Base-by-base conservation (phyloP, 1,139 yeast genomes). In the Diutina sp. region DNA sequence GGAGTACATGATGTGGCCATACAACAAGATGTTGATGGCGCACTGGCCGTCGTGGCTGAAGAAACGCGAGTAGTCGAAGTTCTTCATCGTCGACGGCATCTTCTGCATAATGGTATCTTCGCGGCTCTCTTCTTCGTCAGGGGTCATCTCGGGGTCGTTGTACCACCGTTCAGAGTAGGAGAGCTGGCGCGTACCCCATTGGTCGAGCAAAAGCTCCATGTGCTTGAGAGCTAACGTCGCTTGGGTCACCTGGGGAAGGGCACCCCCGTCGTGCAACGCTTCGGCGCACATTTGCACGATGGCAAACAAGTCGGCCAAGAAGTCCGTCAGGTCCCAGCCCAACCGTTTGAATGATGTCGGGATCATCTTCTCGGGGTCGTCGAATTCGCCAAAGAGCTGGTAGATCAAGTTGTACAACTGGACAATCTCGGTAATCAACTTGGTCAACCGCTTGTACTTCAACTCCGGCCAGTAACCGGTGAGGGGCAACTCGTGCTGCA, bases 381-480 rank as follows among this genome's bases (percentile, higher is more conserved):
- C 63, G 9, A 72, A 61, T 29, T 65, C 65, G 57, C 72, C 66
- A 52, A 72, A 61, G 5, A 70, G 62, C 1, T 64, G 51, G 41
- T 67, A 63, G 9, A 72, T 59, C 51, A 67, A 58, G 51, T 63
- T 66, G 57, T 72, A 72, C 35, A 72, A 60, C 60, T 67, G 73
- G 4, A 68, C 60, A 2, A 71, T 62, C 57, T 72, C 74, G 28
- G 67, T 65, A 9, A 71, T 58, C n/a, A 65, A 61, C 5, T 58
- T 58, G 55, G 66, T 71, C 11, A 73, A 60, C 55, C 64, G 63
- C 21, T 56, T 56, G 58, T 72, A 72, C 52, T 67, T 70, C 16
- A 61, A 60, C 38, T 63, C 64, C 0, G 77, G 77, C 76, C 76
- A 73, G n/a, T 62, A 56, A 0, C 77, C 77, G 2, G 68, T 61